A percentile compares a stretch with the other conserved stretches of the same genome.
These are phyloP conservation scores for Monilinia polystroma DNA, from an alignment of 2,329 filamentous ascomycete species.

Conservation along the genomic window DNA sequence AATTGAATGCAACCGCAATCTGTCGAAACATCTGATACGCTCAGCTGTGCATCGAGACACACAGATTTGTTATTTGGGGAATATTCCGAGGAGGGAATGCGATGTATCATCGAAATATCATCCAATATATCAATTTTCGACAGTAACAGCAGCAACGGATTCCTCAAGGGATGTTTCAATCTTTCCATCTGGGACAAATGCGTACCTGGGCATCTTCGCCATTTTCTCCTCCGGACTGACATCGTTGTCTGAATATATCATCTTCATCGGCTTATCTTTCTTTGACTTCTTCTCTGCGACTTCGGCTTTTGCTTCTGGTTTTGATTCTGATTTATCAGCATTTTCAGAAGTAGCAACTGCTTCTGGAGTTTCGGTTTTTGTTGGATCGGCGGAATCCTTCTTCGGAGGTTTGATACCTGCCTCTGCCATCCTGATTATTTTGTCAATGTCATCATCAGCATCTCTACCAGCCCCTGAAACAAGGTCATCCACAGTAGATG, in stretches of 20 bases:
- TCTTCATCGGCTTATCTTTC: slow-evolving; percentile 66
- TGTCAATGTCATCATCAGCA: slow-evolving; percentile 64
- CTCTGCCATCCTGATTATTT: slow-evolving; percentile 64
- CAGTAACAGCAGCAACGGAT: slow-evolving; percentile 34
- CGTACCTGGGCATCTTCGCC: slow-evolving; percentile 74
- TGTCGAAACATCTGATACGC: not conserved
- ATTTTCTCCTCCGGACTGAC: slow-evolving; percentile 87
- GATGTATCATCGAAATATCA: slow-evolving; percentile 3
- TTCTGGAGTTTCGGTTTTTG: slow-evolving; percentile 17
- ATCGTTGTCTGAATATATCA: slow-evolving; percentile 80
- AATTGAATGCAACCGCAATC: slow-evolving; percentile 2
- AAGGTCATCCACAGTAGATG: slow-evolving; percentile 50
- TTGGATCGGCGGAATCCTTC: slow-evolving; percentile 46
- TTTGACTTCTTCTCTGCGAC: slow-evolving; percentile 62
- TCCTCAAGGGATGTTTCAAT: slow-evolving; percentile 39
- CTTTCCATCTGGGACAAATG: slow-evolving; percentile 53
- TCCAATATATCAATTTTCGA: slow-evolving; percentile 26
- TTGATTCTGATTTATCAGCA: slow-evolving; percentile 42
- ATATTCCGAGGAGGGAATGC: not conserved
- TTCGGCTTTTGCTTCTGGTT: slow-evolving; percentile 41
- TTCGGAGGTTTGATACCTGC: slow-evolving; percentile 55
- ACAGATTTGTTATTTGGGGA: not conserved
- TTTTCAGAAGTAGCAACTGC: slow-evolving; percentile 3
- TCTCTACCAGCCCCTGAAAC: slow-evolving; percentile 47
- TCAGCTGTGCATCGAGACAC: not conserved